These are phyloP conservation scores for Thelephora terrestris DNA, from an alignment of 1,284 basidiomycete genomes.

Conservation along the genomic window DNA sequence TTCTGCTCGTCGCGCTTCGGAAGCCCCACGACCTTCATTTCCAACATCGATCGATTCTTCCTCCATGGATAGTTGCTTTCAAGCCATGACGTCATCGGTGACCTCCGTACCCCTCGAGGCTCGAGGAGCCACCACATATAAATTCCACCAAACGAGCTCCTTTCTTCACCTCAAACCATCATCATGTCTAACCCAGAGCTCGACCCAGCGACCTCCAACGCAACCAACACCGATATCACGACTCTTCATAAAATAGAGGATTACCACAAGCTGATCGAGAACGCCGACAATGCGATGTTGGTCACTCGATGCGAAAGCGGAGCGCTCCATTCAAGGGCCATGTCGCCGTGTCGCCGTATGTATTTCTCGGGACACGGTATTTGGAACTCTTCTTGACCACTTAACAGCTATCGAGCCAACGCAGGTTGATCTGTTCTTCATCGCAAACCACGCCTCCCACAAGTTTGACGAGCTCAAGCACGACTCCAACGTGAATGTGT, in stretches of 20 bases:
- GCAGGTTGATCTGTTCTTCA: slow-evolving; percentile 53
- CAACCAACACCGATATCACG: slow-evolving; percentile 42
- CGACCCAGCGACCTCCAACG: slow-evolving; percentile 57
- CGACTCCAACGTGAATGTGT: slow-evolving; percentile 72
- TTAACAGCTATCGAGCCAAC: slow-evolving; percentile 34
- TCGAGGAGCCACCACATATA: background rate
- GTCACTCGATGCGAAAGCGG: slow-evolving; percentile 72
- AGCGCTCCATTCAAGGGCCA: slow-evolving; percentile 72
- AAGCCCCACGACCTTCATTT: no score
- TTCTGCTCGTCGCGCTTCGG: no score
- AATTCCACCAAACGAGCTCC: background rate
- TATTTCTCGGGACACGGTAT: slow-evolving; percentile 6
- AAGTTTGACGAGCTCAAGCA: slow-evolving; percentile 74
- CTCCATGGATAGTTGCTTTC: no score
- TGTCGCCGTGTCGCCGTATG: slow-evolving; percentile 65
- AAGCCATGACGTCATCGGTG: no score
- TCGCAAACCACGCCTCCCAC: slow-evolving; percentile 68
- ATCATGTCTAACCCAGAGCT: slow-evolving; percentile 31
- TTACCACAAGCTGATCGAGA: slow-evolving; percentile 52
- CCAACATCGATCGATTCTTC: no score
- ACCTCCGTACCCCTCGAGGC: no score
- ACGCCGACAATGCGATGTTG: slow-evolving; percentile 67
- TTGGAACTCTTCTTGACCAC: background rate
- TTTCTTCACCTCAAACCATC: slow-evolving; percentile 4
- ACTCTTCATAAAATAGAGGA: slow-evolving; percentile 60